These are phyloP conservation scores for Geranomyces michiganensis DNA, from an alignment of 192 early-diverging fungal species.

Conservation along the genomic window DNA sequence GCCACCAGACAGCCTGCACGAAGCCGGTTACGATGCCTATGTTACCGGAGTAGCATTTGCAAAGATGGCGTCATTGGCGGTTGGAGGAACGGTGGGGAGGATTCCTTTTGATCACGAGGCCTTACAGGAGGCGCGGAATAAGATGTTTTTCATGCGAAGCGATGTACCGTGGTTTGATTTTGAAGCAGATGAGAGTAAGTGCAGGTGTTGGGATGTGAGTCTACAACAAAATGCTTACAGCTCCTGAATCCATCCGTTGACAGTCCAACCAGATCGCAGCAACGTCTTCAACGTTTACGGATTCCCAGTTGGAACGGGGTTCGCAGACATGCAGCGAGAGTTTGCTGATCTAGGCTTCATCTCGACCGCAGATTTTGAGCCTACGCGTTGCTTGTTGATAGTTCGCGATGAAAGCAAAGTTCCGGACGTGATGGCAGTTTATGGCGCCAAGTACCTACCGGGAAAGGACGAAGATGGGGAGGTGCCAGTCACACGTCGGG, in stretches of 20 bases:
- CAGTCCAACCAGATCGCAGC: constrained; percentile 35
- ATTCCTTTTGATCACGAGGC: constrained; percentile 4
- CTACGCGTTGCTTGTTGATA: constrained; percentile 53
- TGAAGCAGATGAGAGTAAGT: constrained; percentile 50
- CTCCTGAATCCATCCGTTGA: background rate
- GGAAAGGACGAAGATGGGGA: too few relatives aligned
- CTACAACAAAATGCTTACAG: background rate
- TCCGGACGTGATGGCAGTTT: background rate
- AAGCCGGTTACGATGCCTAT: constrained; percentile 93
- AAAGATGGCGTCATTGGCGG: constrained; percentile 48
- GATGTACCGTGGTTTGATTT: constrained; percentile 65
- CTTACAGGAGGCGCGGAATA: constrained; percentile 45
- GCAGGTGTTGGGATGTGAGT: background rate
- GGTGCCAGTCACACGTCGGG: too few relatives aligned
- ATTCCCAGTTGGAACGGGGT: constrained; percentile 53
- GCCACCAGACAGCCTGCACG: constrained; percentile 60
- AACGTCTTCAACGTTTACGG: constrained; percentile 57
- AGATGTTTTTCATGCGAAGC: constrained; percentile 69
- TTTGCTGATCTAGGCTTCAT: constrained; percentile 50
- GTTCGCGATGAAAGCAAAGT: constrained; percentile 37
- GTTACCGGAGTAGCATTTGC: constrained; percentile 83
- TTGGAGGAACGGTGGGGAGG: background rate
- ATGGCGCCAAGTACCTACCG: background rate
- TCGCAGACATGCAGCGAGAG: constrained; percentile 51
- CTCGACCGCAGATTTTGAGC: constrained; percentile 56